phyloP scores from a whole-genome alignment of 805 yeast species.

The Starmerella vitae region DNA sequence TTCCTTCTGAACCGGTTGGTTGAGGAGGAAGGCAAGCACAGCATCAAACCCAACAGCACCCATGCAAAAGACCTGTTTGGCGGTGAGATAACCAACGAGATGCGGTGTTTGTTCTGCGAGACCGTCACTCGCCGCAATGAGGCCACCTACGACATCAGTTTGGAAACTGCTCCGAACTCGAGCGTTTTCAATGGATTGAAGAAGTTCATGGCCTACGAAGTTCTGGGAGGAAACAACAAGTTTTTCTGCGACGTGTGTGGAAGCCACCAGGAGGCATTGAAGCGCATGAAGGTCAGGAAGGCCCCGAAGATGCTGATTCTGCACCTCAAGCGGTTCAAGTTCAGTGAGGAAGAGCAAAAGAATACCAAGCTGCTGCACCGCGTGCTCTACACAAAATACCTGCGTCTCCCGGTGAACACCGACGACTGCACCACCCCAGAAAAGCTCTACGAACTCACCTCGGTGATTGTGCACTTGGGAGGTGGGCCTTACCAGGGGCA shows the following conservation, averaged over 20 bases:
- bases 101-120: slow-evolving; percentile 83
- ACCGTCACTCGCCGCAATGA: slow-evolving; percentile 70
- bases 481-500: slow-evolving; percentile 98
- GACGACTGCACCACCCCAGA: slow-evolving; percentile 38
- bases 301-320: slow-evolving; percentile 69
- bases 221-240: slow-evolving; percentile 74
- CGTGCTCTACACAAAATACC: slow-evolving; percentile 61
- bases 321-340: slow-evolving; percentile 85
- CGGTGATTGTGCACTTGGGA: slow-evolving; percentile 87
- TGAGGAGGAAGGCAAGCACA: slow-evolving; percentile 28
- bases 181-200: slow-evolving; percentile 65
- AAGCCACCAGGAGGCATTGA: slow-evolving; percentile 86
- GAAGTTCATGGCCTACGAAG: slow-evolving; percentile 74
- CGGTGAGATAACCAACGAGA: slow-evolving; percentile 74
- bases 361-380: slow-evolving; percentile 79
- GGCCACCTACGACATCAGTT: slow-evolving; percentile 69
- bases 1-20: slow-evolving; percentile 68
- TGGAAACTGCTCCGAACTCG: slow-evolving; percentile 65
- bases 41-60: not conserved
- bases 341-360: slow-evolving; percentile 65
- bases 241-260: slow-evolving; percentile 86
- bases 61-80: slow-evolving; percentile 58
- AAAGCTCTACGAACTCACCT: slow-evolving; percentile 64
- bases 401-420: slow-evolving; percentile 55
- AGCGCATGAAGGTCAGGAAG: slow-evolving; percentile 64